Percentiles rank a stretch among this genome's conserved stretches.
Conservation (phyloP, 495 filamentous ascomycete genomes). For the Trichoderma erinaceum region DNA sequence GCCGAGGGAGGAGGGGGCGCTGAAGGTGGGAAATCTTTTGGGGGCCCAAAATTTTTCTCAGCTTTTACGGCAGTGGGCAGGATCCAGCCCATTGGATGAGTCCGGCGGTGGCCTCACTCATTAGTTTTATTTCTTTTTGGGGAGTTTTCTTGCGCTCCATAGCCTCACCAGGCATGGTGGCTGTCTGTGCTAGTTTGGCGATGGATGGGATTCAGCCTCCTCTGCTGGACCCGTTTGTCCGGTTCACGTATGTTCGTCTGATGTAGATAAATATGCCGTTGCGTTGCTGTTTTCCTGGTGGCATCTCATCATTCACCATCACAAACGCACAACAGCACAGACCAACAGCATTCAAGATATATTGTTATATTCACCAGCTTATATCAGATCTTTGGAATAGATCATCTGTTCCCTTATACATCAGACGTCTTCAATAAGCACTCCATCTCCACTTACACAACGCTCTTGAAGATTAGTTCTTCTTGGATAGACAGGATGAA, state of each 20-base stretch:
- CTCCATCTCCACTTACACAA: not conserved
- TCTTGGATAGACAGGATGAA: not conserved
- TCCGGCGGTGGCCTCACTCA: not conserved
- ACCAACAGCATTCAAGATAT: no score
- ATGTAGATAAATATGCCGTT: conserved; percentile 5
- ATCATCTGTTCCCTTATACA: no score
- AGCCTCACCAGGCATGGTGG: not conserved
- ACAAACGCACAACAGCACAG: not conserved
- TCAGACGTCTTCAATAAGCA: not conserved
- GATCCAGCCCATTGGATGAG: not conserved
- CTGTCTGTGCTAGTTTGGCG: not conserved
- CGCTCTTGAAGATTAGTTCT: not conserved
- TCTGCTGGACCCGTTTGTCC: not conserved
- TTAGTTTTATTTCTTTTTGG: not conserved
- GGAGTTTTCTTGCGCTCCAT: not conserved
- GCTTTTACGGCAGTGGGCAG: conserved; percentile 1
- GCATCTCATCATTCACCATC: not conserved
- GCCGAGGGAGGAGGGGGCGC: not conserved
- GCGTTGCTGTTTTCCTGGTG: not conserved
- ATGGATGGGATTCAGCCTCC: not conserved
- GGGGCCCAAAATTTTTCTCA: not conserved
- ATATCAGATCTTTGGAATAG: no score
- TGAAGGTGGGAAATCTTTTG: not conserved
- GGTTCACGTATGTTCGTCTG: not conserved
- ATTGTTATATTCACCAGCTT: no score